Evolutionary conservation across 441 rosid genomes (phyloP), one percentile per base, ranked within the genome.

Genomic region (Mallotus repandus): DNA sequence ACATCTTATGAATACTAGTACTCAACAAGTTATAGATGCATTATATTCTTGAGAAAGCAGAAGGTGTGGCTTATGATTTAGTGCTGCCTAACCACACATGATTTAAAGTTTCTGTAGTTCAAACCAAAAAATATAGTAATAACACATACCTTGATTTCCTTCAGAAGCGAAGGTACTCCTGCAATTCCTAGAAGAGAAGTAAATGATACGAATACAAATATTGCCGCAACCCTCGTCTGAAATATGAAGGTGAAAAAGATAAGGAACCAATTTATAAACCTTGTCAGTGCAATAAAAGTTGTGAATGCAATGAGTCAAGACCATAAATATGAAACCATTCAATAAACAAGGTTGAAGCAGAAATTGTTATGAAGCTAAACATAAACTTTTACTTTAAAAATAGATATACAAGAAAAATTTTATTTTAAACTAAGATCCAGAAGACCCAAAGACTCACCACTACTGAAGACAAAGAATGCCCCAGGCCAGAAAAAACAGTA

Each of bases 391-490:
- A 55, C n/a, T 38, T 35, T 2, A 57, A 21, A 25, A 63, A 58
- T 35, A 41, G 45, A n/a, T 29, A 71, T 46, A 7, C 4, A 32
- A 61, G 25, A 9, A 29, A 13, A 48, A 0, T 9, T 48, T 48
- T 48, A 60, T 2, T 9, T 49, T 16, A 46, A 52, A 59, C n/a
- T 49, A 60, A 57, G 32, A 46, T 16, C 18, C 21, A 59, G 11
- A 59, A 12, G 0, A 14, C 15, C 2, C 74, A 65, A 77, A 53
- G 73, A 78, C 95, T 90, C 83, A 96, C 99, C 84, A 86, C 92
- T 76, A 96, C 96, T 46, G 99, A 96, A 80, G 97, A 88, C 83
- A 96, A 65, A 57, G 98, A 96, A 86, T 96, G 97, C 52, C 97
- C 94, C 71, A 96, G 83, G 75, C 96, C 92, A n/a, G 99, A 93